Evolutionary conservation across 2,329 filamentous ascomycete species (phyloP), one percentile per base, ranked within the genome.

Genomic region (Pseudogymnoascus sp.): DNA sequence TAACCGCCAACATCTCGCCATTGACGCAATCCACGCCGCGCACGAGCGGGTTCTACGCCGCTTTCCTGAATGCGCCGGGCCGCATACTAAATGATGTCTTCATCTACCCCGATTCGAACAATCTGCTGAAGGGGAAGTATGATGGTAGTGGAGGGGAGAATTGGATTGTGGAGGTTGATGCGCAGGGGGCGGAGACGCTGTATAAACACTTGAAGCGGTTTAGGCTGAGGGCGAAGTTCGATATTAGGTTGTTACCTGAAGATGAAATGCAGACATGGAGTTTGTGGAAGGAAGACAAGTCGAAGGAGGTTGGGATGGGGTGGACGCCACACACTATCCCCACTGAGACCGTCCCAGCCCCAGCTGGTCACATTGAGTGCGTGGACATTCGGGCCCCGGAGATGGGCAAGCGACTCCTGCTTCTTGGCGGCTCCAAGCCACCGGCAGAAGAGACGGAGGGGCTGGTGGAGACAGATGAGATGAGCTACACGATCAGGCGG

Each of bases 31-130:
- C 63, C 69, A 65, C 65, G 7, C 64, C 76, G 1, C 75, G 75
- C 23, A 71, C 69, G 3, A 76, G 78, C 0, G 87, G 86, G 3
- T 86, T 89, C 74, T 97, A 96, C 76, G 82, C 88, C 5, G 91
- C 87, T 0, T 96, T 99, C 71, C 80, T 99, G 45, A 96, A 89
- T 68, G 91, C 93, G 6, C 85, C 86, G 65, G 95, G 95, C 45
- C 85, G 93, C 64, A 83, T 99, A 8, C 79, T 97, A 47, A 85
- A 93, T 77, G 95, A 99, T 77, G 89, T 92, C 62, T 96, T 97
- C 75, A 81, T 99, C 59, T 97, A 96, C 79, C 88, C 86, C 0
- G 77, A 84, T 71, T 76, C 54, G 71, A 75, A 57, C 70, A 70
- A 21, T 51, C 70, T 12, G 64, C 62, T 47, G 69, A 70, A 18